Evolutionary conservation across 441 rosid genomes (phyloP), one percentile per base, ranked within the genome.

Genomic region (Isatis lusitanica): DNA sequence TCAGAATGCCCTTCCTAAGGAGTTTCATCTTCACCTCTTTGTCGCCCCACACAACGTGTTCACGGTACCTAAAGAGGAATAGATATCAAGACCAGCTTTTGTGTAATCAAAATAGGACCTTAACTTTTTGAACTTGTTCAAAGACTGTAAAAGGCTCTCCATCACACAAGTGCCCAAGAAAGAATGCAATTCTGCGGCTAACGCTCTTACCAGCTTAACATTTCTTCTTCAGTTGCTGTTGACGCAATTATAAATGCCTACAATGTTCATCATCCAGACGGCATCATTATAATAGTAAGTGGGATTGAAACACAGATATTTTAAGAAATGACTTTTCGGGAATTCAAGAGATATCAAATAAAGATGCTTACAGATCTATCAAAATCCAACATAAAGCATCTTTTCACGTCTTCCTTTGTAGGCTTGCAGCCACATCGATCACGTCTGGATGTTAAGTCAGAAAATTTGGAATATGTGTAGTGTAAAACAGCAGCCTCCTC

Each of bases 391-490:
- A 87, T 89, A 78, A 89, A 89, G 84, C 94, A 89, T 79, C 90
- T 83, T 81, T 89, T 89, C 47, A 89, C 92, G 50, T 87, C 94
- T 74, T 89, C 94, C 81, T 84, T 87, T 9, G 92, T 89, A 46
- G 94, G 92, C 81, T 89, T 89, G 85, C 94, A 89, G 78, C 92
- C 92, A 73, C 94, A 89, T 15, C 92, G 82, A 60, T 85, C 92
- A 75, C 88, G 92, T 64, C 94, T 83, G 18, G 92, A 87, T 64
- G 92, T 89, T 73, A 89, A 74, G 79, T 87, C 94, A 13, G 91
- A 89, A 69, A 85, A 89, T 79, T 84, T 84, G 70, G 94, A 85
- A 56, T 89, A 89, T 4, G 94, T 89, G 78, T 89, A 89, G 60
- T 89, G 94, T 9, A 89, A 83, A 42, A 89, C 88, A 78, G 94